phyloP scores from a whole-genome alignment of 805 yeast genomes.

The Metschnikowia sp. region DNA sequence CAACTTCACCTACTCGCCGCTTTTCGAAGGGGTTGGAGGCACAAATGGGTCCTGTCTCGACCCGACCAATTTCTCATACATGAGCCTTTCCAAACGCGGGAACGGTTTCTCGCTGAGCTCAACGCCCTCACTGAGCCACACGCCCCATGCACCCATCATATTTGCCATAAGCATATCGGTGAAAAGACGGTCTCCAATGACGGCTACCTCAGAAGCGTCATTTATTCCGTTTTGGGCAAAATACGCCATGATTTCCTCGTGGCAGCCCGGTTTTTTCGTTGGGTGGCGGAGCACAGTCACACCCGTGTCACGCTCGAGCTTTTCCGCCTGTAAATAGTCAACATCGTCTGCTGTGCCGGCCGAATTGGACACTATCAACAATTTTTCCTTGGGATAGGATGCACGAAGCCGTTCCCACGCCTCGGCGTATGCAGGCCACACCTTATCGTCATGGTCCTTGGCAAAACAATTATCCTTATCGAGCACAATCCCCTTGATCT shows the following conservation, averaged over 20 bases:
- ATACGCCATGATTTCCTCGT: conserved; percentile 60
- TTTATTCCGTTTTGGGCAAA: conserved; percentile 46
- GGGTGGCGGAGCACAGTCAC: conserved; percentile 67
- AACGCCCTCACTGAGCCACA: conserved; percentile 85
- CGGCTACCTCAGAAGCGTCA: conserved; percentile 64
- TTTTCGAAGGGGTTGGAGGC: conserved; percentile 17
- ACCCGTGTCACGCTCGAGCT: conserved; percentile 62
- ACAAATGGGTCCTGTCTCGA: conserved; percentile 14
- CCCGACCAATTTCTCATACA: conserved; percentile 22
- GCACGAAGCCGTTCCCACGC: conserved; percentile 53
- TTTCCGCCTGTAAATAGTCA: conserved; percentile 54
- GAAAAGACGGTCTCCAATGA: conserved; percentile 86
- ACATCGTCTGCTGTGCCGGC: conserved; percentile 86
- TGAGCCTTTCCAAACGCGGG: conserved; percentile 50
- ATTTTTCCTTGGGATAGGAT: conserved; percentile 58
- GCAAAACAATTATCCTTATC: conserved; percentile 98
- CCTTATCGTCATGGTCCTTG: conserved; percentile 69
- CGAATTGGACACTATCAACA: conserved; percentile 83
- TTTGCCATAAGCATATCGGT: conserved; percentile 95
- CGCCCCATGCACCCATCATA: conserved; percentile 80
- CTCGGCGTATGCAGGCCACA: conserved; percentile 68
- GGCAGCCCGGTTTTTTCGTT: conserved; percentile 82
- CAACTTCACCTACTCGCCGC: background rate
- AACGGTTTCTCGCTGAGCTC: conserved; percentile 47
- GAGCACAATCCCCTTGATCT: conserved; percentile 72